These are phyloP conservation scores for Zymoseptoria pseudotritici DNA, from an alignment of 2,329 filamentous ascomycete genomes.

Conservation along the genomic window DNA sequence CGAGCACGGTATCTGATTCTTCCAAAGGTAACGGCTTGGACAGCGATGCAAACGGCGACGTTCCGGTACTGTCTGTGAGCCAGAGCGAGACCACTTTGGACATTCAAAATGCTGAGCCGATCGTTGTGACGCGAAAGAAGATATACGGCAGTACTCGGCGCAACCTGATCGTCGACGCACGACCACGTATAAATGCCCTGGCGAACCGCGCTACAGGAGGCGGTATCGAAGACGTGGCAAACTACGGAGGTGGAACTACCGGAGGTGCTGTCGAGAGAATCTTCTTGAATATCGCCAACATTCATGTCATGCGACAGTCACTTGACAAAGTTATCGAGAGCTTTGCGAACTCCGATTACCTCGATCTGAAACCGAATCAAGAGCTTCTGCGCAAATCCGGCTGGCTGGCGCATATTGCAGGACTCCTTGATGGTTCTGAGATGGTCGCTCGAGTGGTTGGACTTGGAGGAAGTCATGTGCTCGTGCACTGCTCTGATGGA, in stretches of 20 bases:
- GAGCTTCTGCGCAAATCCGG: constrained; percentile 75
- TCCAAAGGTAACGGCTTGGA: not conserved
- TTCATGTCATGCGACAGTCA: constrained; percentile 94
- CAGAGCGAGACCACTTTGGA: constrained; percentile 15
- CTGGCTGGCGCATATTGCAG: constrained; percentile 84
- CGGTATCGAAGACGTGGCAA: constrained; percentile 95
- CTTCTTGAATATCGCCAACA: constrained; percentile 95
- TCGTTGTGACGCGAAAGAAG: constrained; percentile 8
- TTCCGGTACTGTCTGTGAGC: constrained; percentile 7
- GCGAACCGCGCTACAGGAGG: constrained; percentile 90
- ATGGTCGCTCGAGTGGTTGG: constrained; percentile 83
- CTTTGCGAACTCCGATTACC: constrained; percentile 86
- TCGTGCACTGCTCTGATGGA: constrained; percentile 96
- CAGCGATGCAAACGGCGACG: not conserved
- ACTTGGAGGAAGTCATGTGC: constrained; percentile 84
- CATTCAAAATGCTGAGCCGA: constrained; percentile 8
- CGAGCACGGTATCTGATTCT: not conserved
- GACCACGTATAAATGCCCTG: constrained; percentile 87
- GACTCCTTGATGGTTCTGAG: constrained; percentile 74
- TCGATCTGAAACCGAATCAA: constrained; percentile 70
- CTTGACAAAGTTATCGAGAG: constrained; percentile 81
- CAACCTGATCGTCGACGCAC: constrained; percentile 92
- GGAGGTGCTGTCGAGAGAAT: constrained; percentile 51
- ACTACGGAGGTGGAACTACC: constrained; percentile 75
- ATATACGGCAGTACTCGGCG: constrained; percentile 87